These are phyloP conservation scores for Brasenia schreberi DNA, from an alignment of 164 flowering plant genomes.

Conservation along the genomic window DNA sequence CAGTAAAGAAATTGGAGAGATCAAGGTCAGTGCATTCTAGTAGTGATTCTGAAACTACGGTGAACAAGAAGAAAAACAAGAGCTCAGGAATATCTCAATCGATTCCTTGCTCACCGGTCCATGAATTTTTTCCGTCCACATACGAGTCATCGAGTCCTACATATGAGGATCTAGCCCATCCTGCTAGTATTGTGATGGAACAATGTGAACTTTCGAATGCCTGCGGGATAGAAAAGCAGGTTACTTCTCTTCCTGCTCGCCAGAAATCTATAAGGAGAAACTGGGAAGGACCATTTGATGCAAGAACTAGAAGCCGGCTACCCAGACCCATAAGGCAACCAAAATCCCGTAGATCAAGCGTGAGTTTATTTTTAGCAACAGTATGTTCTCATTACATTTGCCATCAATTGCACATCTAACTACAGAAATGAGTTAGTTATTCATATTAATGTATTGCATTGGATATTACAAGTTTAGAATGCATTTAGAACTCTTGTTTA, in stretches of 20 bases:
- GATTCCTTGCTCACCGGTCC: slow-evolving; percentile 4
- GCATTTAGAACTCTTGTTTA: neutral
- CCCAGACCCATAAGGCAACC: slow-evolving; percentile 11
- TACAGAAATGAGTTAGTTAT: too few relatives aligned
- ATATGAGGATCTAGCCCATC: neutral
- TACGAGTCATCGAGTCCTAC: neutral
- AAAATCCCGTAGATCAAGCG: neutral
- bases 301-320: slow-evolving; percentile 16
- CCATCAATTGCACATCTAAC: too few relatives aligned
- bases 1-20: slow-evolving; percentile 7
- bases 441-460: neutral
- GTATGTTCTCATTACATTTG: neutral
- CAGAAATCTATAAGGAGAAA: slow-evolving; percentile 23
- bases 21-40: neutral
- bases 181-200: neutral
- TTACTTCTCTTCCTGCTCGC: neutral
- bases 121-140: neutral
- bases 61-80: slow-evolving; percentile 6
- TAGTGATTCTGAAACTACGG: slow-evolving; percentile 20
- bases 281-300: slow-evolving; percentile 21
- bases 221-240: neutral
- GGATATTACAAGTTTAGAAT: neutral
- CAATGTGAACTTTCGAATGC: neutral
- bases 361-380: slow-evolving; percentile 1
- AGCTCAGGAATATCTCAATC: slow-evolving; percentile 3